Conservation (phyloP, 208 protist genomes). For the Crithidia bombi region DNA sequence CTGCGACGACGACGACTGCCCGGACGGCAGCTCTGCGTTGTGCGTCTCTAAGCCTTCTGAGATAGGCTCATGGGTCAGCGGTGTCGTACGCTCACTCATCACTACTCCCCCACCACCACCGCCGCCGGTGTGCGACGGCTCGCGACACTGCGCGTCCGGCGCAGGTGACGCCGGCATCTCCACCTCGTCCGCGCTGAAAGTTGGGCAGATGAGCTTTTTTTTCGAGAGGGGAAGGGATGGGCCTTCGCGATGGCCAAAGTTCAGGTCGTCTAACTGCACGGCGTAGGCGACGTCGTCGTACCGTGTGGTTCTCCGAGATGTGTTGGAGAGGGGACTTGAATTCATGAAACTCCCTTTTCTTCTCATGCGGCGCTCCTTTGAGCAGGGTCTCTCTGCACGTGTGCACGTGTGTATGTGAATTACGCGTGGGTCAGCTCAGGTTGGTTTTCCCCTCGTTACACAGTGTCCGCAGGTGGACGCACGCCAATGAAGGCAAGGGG, state of each 20-base stretch:
- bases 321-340: neutral
- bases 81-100: neutral
- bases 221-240: neutral
- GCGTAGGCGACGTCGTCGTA: neutral
- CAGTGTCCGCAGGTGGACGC: no score
- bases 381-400: no score
- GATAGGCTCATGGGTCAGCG: constrained; percentile 5
- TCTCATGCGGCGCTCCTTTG: no score
- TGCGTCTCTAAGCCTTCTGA: neutral
- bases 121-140: constrained; percentile 2
- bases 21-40: neutral
- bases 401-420: no score
- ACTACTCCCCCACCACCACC: neutral
- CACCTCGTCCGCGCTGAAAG: constrained; percentile 3
- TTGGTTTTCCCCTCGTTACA: no score
- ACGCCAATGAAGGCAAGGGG: no score
- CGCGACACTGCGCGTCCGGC: neutral
- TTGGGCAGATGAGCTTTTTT: neutral
- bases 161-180: constrained; percentile 10
- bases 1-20: constrained; percentile 4
- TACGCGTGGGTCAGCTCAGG: no score
- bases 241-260: neutral
- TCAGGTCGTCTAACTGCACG: constrained; percentile 2
- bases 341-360: no score
- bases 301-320: neutral